Evolutionary conservation across 2,329 filamentous ascomycete species (phyloP), one percentile per base, ranked within the genome.

Genomic region (Phyllosticta capitalensis): DNA sequence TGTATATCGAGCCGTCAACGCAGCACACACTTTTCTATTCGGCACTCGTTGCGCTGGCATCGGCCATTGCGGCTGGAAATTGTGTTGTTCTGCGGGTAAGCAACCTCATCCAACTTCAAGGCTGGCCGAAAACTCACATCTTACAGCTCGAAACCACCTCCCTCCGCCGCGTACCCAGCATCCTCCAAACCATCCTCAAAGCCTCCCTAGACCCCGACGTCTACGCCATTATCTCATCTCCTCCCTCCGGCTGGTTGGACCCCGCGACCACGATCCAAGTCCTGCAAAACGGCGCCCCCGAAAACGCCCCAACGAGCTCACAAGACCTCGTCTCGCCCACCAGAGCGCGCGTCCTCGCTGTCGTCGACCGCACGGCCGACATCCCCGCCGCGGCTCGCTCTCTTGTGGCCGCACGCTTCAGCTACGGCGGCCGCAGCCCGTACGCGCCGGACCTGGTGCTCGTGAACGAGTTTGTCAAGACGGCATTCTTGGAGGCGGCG

Each of bases 371-470:
- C 20, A 82, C 80, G 2, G 82, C 81, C 10, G 74, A 85, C 63
- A 62, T 86, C 1, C 67, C 75, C 5, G 65, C 69, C 2, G 83
- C 84, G 0, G 84, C 84, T 0, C 71, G 75, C 59, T 74, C 76
- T 1, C 72, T 87, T 0, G 76, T 81, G 0, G 72, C 71, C 0
- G 81, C 83, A 1, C 75, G 82, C 1, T 81, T 85, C 64, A 71
- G 72, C 14, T 81, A 84, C 28, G 74, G 79, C 1, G 83, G 83
- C 2, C 74, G 69, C 1, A 85, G 83, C 0, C 77, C 82, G 0
- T 86, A 86, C 65, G 80, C 82, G 0, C 84, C 84, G 0, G 83
- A 87, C 64, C 28, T 85, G 0, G 79, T 87, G 0, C 69, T 86
- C 0, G 83, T 87, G n/a, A 85, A 87, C 61, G 84, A 87, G 63